These are phyloP conservation scores for Diaporthe caulivora DNA, from an alignment of 2,329 filamentous ascomycete genomes.

Conservation along the genomic window DNA sequence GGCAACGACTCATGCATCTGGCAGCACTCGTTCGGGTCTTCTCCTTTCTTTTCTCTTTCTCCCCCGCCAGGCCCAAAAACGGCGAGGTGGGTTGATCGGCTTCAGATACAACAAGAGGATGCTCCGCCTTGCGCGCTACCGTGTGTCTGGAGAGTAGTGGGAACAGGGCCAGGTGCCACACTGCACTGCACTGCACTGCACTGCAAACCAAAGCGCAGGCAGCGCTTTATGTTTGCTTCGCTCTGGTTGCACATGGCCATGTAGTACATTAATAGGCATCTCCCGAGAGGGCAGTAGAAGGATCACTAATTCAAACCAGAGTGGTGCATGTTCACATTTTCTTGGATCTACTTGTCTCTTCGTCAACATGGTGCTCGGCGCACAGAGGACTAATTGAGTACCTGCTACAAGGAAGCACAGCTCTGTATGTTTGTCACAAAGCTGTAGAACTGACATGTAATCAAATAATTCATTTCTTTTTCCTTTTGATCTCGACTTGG, in stretches of 20 bases:
- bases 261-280: conserved; percentile 38
- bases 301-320: conserved; percentile 26
- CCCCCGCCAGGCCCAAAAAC: not conserved
- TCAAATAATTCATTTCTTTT: not conserved
- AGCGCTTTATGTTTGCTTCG: conserved; percentile 1
- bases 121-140: conserved; percentile 9
- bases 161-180: conserved; percentile 18
- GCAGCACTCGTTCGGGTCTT: conserved; percentile 11
- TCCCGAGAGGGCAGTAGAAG: conserved; percentile 30
- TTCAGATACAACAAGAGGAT: conserved; percentile 7
- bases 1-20: conserved; percentile 32
- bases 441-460: not conserved
- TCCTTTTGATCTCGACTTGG: not conserved
- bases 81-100: not conserved
- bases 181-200: not conserved
- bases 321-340: conserved; percentile 13
- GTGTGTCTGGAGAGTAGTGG: not conserved
- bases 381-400: not conserved
- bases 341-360: not conserved
- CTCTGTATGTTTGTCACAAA: not conserved
- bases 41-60: conserved; percentile 16
- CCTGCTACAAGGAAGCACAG: not conserved
- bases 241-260: conserved; percentile 33
- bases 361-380: not conserved
- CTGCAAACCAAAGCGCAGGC: not conserved